Base-by-base conservation (phyloP, 2,329 filamentous ascomycete genomes). In the Aurifilum marmelostoma region DNA sequence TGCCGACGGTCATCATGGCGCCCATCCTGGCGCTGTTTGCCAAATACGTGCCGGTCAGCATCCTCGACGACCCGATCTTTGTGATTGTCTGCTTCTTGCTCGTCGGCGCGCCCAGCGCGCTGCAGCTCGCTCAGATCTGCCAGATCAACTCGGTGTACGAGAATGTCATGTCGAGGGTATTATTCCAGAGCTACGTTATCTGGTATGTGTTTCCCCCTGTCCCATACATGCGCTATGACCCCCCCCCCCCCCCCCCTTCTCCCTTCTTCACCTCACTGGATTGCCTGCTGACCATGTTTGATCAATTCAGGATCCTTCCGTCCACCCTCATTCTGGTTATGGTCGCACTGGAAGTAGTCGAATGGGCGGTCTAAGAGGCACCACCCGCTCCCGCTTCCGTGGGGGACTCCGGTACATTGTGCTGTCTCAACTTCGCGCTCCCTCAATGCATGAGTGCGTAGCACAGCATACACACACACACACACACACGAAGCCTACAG, bases 111-210 rank as follows among this genome's bases (percentile, higher is more conserved):
- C 96, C 96, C 7, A 97, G 92, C 72, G 96, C 96, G 34, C 84
- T 99, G 72, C 96, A 99, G 81, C 83, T 99, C 76, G 95, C 96
- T 8, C 96, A 99, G 82, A 99, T 99, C 71, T 99, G 96, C 82
- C 96, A 98, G 85, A 92, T 98, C 82, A 99, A 99, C 80, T 91
- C 91, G 72, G 96, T 99, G 12, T 99, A 93, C 79, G 95, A 98
- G 84, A 89, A 91, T 24, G 93, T 96, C 63, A 98, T 99, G 94
- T 92, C 92, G 71, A 92, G 89, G 78, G 86, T 99, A 68, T 82
- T 98, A 64, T 97, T 98, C 83, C 95, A 97, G 83, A 97, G 95
- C 81, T 97, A 97, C 77, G 93, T 99, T 70, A 90, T 97, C 72
- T 97, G 94, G 93, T 93, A 83, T 81, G 89, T 84, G 43, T 47